These are phyloP conservation scores for Yamadazyma oceani DNA, from an alignment of 1,139 yeast species.

Conservation along the genomic window DNA sequence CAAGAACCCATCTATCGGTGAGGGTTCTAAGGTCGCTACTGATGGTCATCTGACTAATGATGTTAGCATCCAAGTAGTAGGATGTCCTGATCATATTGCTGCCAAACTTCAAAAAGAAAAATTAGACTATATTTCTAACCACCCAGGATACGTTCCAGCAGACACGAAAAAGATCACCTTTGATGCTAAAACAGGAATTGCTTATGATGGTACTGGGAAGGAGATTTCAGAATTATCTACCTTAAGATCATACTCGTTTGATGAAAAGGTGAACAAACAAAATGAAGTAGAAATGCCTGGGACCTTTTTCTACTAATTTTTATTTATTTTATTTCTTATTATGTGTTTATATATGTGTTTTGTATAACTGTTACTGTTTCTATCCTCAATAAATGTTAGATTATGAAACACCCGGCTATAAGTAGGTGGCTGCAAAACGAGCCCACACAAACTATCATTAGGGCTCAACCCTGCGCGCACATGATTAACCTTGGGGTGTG, in stretches of 20 bases:
- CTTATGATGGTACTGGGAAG: conserved; percentile 22
- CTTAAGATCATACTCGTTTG: conserved; percentile 13
- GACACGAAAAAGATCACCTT: conserved; percentile 20
- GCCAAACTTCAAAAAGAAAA: conserved; percentile 12
- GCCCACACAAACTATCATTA: too few species aligned
- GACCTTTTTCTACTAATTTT: conserved; percentile 13
- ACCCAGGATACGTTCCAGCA: conserved; percentile 16
- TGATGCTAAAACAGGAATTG: conserved; percentile 27
- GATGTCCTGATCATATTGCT: conserved; percentile 15
- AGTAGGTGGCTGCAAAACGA: not conserved
- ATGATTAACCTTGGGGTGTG: conserved; percentile 8
- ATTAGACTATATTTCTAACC: conserved; percentile 10
- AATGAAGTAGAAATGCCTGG: conserved; percentile 18
- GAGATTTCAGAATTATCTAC: conserved; percentile 16
- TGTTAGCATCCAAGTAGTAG: conserved; percentile 16
- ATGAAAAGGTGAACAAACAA: conserved; percentile 9
- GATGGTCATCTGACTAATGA: conserved; percentile 3
- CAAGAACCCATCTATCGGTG: not conserved
- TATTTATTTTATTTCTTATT: not conserved
- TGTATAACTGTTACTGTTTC: too few species aligned
- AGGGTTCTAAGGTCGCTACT: not conserved
- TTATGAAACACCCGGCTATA: not conserved
- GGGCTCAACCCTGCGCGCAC: conserved; percentile 8
- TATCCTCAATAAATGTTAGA: not conserved
- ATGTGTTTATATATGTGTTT: not conserved